Base-by-base conservation (phyloP, 495 filamentous ascomycete genomes). In the Talaromyces wortmannii region DNA sequence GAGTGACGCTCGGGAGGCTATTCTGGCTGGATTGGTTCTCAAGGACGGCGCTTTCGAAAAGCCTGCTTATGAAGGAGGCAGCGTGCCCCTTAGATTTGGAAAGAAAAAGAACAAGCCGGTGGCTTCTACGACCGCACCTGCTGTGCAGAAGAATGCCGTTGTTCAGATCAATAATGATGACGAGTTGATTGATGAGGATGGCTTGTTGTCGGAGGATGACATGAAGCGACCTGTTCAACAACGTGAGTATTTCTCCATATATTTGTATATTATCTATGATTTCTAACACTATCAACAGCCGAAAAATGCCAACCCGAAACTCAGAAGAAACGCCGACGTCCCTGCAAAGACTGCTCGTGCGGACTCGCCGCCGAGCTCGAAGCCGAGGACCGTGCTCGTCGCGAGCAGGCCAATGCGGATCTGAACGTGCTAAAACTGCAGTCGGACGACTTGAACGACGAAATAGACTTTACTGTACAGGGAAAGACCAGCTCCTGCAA, bases 301-400 rank as follows among this genome's bases (percentile, higher is more conserved):
- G 79, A 84, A 16, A 88, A 95, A 70, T 97, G 92, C 64, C 77
- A 79, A 44, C 92, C 92, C 36, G 84, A 88, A 72, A 74, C 83
- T 31, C 89, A 89, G 54, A 92, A 94, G 74, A 94, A 95, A 71
- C 85, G 91, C 60, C 84, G 92, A 56, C 83, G 91, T 52, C 91
- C 94, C 55, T 98, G 94, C 77, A 97, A 97, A 72, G 94, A 98
- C 74, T 98, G 94, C 75, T 95, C 90, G 5, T 98, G 94, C 63
- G 94, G 95, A 42, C 79, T 98, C 4, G 87, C 88, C 3, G 78
- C 87, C 59, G 77, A 83, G 57, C 67, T 96, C 43, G 88, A 89
- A 58, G 88, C 84, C 6, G 90, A 96, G 70, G 91, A 97, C 60
- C 78, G 76, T 45, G 81, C 83, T 48, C 86, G 85, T 55, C 80